A percentile compares a stretch with the other conserved stretches of the same genome.
Conservation (phyloP, 345 rosid genomes). For the Kernera saxatilis region DNA sequence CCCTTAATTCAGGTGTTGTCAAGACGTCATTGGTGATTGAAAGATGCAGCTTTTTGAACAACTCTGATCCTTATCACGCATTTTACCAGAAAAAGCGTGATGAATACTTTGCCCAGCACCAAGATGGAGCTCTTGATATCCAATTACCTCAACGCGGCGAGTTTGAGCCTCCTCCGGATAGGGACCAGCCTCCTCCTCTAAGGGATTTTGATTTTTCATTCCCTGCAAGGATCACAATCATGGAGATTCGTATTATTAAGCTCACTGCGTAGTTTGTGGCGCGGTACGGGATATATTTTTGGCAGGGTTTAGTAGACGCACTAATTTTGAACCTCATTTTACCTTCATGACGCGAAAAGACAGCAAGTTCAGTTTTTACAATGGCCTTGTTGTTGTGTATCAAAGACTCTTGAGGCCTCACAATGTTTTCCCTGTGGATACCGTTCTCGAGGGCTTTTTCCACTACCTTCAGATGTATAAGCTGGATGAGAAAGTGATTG, state of each 20-base stretch:
- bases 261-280: constrained; percentile 72
- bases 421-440: neutral
- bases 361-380: constrained; percentile 60
- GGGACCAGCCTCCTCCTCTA: neutral
- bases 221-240: constrained; percentile 59
- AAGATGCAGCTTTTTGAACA: neutral
- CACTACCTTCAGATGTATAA: constrained; percentile 53
- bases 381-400: constrained; percentile 62
- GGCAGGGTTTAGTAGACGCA: constrained; percentile 46
- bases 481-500: constrained; percentile 52
- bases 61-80: neutral
- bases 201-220: neutral
- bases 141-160: neutral
- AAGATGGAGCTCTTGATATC: neutral
- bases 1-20: too few species aligned
- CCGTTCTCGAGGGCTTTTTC: constrained; percentile 45
- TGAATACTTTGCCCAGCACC: too few species aligned
- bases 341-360: constrained; percentile 61
- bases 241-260: constrained; percentile 66
- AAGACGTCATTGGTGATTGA: too few species aligned
- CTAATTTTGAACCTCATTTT: constrained; percentile 56
- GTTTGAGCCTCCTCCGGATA: neutral
- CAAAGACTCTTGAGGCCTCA: constrained; percentile 53
- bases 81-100: neutral
- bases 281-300: constrained; percentile 54